Evolutionary conservation across 176 grass and related monocot genomes (phyloP), one percentile per base, ranked within the genome.

Genomic region (Triticum aestivum): DNA sequence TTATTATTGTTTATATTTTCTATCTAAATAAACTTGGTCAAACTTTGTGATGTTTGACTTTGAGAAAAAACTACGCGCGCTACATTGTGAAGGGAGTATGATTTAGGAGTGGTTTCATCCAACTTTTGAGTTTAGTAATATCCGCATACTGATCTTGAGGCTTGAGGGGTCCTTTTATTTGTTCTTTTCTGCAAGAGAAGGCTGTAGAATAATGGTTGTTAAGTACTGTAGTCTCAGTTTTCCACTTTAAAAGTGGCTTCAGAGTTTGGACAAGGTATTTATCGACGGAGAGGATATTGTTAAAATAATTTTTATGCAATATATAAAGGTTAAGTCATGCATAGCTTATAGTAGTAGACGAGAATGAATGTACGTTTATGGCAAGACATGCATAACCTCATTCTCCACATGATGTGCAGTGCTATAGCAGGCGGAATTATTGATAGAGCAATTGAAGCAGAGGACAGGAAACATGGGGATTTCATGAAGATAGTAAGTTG

Each of bases 371-470:
- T 45, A 11, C 23, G 18, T 61, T 83, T 65, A 71, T 65, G 35
- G 11, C 32, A 68, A 39, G 5, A 42, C 63, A 79, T 4, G 24
- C 54, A 51, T 65, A 76, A 72, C 52, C 26, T 35, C 7, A 17
- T 61, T 72, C 23, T 42, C 2, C 8, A 18, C 44, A 47, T 89
- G 9, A 47, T 32, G 49, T 68, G 56, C 59, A 97, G 94, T 84
- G 85, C 91, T 65, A 94, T 91, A 88, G 81, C 94, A 61, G 92
- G 92, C 45, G 92, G 92, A 78, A 91, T 91, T 77, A 72, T 94
- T 84, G 92, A 94, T 82, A 89, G 88, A 88, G 84, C 92, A 89
- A 91, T 94, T 82, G 89, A 91, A 87, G 89, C 89, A 73, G 92
- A 94, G 83, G 92, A 88, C 61, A 87, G 89, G 59, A 94, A 94